phyloP scores from a whole-genome alignment of 2,329 filamentous ascomycete species.

The Graphilbum ipis-grandicollis region DNA sequence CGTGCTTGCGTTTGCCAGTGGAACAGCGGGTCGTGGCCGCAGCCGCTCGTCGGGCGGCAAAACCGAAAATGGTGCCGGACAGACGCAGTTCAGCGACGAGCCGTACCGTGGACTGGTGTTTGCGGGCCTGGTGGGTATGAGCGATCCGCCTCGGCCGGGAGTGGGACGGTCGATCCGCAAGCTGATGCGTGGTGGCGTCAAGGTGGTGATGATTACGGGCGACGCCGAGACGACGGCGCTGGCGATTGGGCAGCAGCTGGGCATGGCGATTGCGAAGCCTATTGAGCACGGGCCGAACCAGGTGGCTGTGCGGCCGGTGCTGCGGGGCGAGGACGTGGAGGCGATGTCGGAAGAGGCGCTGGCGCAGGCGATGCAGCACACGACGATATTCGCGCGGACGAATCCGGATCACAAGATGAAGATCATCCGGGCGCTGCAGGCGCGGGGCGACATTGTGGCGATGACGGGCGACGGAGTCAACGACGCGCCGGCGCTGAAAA shows the following conservation, averaged over 20 bases:
- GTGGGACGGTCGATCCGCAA: slow-evolving; percentile 79
- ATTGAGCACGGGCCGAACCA: slow-evolving; percentile 35
- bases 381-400: slow-evolving; percentile 88
- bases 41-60: slow-evolving; percentile 8
- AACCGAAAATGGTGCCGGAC: slow-evolving; percentile 12
- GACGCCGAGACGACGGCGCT: slow-evolving; percentile 90
- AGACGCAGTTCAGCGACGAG: slow-evolving; percentile 42
- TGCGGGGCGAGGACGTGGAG: slow-evolving; percentile 86
- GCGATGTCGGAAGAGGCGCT: slow-evolving; percentile 75
- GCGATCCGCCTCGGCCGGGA: slow-evolving; percentile 79
- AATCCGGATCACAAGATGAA: slow-evolving; percentile 97
- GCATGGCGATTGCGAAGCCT: slow-evolving; percentile 59
- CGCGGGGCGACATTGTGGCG: slow-evolving; percentile 86
- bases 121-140: slow-evolving; percentile 90
- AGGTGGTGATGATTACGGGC: slow-evolving; percentile 97
- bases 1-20: slow-evolving; percentile 87
- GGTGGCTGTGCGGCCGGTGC: slow-evolving; percentile 49
- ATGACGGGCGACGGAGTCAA: slow-evolving; percentile 99
- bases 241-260: slow-evolving; percentile 86
- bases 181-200: slow-evolving; percentile 85
- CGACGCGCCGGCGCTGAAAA: slow-evolving; percentile 90
- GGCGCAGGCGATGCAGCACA: slow-evolving; percentile 67
- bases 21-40: slow-evolving; percentile 29
- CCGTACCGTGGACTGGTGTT: slow-evolving; percentile 73
- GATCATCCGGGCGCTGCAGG: slow-evolving; percentile 81